phyloP scores from a whole-genome alignment of 208 protist species.

The Borovskyia barvae region DNA sequence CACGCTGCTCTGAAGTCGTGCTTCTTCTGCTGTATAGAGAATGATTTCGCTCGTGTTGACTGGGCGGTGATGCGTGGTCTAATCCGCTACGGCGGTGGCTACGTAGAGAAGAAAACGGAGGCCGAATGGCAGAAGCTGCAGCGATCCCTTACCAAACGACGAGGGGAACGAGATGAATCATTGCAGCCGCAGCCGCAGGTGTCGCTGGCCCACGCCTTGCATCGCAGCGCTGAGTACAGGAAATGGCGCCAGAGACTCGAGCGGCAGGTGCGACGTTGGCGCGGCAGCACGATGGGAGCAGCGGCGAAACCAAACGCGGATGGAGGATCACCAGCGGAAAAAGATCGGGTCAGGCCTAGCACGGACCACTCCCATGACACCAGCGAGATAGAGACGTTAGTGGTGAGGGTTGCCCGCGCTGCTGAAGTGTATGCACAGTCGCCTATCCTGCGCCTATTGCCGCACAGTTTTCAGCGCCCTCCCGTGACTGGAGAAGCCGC shows the following conservation, averaged over 20 bases:
- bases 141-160: not conserved
- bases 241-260: conserved; percentile 17
- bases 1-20: conserved; percentile 4
- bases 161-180: not conserved
- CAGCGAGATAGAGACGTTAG: not conserved
- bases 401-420: conserved; percentile 4
- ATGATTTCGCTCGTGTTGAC: conserved; percentile 59
- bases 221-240: conserved; percentile 15
- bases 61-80: conserved; percentile 67
- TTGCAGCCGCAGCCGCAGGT: not conserved
- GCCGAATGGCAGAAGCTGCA: conserved; percentile 42
- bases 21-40: conserved; percentile 67
- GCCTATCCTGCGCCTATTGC: conserved; percentile 21
- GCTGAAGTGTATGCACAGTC: conserved; percentile 20
- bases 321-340: no score
- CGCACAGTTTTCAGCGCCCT: conserved; percentile 32
- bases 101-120: conserved; percentile 45
- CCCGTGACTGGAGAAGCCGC: no score
- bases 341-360: no score
- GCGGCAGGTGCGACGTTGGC: not conserved
- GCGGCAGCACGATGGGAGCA: not conserved
- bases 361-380: no score
- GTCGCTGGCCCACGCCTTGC: no score
- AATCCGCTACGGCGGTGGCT: conserved; percentile 59
- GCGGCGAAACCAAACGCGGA: no score